Conservation (phyloP, 805 yeast genomes). For the Kazachstania viticola region DNA sequence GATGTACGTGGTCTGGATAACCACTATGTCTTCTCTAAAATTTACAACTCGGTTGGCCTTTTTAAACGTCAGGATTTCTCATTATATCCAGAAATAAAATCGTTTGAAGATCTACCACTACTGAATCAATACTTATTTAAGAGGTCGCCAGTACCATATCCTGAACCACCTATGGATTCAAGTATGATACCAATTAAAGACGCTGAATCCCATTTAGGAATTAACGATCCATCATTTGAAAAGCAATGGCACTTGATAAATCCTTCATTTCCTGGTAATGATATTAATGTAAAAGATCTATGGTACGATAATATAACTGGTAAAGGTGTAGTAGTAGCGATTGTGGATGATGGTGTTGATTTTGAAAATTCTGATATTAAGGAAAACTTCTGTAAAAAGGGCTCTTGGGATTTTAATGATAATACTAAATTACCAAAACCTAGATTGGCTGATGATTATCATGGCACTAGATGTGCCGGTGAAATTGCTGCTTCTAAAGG, state of each 20-base stretch:
- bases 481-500: slow-evolving; percentile 82
- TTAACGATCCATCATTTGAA: slow-evolving; percentile 72
- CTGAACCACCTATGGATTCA: slow-evolving; percentile 49
- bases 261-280: slow-evolving; percentile 61
- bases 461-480: slow-evolving; percentile 97
- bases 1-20: slow-evolving; percentile 47
- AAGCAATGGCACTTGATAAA: slow-evolving; percentile 92
- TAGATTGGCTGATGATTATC: slow-evolving; percentile 67
- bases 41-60: background rate
- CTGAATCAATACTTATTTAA: slow-evolving; percentile 33
- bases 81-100: slow-evolving; percentile 14
- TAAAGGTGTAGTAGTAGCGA: slow-evolving; percentile 68
- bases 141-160: slow-evolving; percentile 52
- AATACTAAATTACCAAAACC: slow-evolving; percentile 71
- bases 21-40: slow-evolving; percentile 57
- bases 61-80: slow-evolving; percentile 8
- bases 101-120: slow-evolving; percentile 46
- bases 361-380: slow-evolving; percentile 62
- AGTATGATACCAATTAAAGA: slow-evolving; percentile 35
- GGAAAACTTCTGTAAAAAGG: slow-evolving; percentile 57
- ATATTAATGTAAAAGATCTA: slow-evolving; percentile 73
- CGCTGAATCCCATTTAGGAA: slow-evolving; percentile 42
- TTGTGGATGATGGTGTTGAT: slow-evolving; percentile 92
- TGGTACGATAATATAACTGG: slow-evolving; percentile 84
- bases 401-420: slow-evolving; percentile 90